These are phyloP conservation scores for Saraca asoca DNA, from an alignment of 331 rosid genomes.

Conservation along the genomic window DNA sequence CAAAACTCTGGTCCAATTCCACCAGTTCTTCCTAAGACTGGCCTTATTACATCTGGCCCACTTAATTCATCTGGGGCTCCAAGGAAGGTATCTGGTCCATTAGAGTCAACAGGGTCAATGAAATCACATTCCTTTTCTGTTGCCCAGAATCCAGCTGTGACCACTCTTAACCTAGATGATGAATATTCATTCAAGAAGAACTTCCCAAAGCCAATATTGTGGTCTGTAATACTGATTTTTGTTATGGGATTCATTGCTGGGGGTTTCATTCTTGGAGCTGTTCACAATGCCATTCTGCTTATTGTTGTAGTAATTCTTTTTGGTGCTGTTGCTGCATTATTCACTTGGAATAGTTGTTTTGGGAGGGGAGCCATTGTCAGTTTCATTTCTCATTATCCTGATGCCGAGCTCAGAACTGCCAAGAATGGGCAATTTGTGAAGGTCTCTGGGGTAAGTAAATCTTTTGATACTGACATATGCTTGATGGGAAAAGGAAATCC, in stretches of 20 bases:
- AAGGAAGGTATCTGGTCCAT: slow-evolving; percentile 54
- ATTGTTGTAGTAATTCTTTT: slow-evolving; percentile 79
- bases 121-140: slow-evolving; percentile 46
- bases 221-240: slow-evolving; percentile 64
- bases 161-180: slow-evolving; percentile 56
- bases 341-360: slow-evolving; percentile 88
- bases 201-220: slow-evolving; percentile 59
- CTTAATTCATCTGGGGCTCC: slow-evolving; percentile 63
- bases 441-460: slow-evolving; percentile 90
- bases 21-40: slow-evolving; percentile 61
- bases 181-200: slow-evolving; percentile 61
- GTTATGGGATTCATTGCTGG: slow-evolving; percentile 75
- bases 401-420: slow-evolving; percentile 94
- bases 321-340: slow-evolving; percentile 67
- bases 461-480: slow-evolving; percentile 23
- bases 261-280: slow-evolving; percentile 69
- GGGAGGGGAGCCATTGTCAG: slow-evolving; percentile 83
- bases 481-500: background rate
- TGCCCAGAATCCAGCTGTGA: slow-evolving; percentile 59
- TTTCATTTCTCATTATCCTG: slow-evolving; percentile 83
- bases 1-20: slow-evolving; percentile 67
- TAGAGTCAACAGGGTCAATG: slow-evolving; percentile 53
- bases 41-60: slow-evolving; percentile 67
- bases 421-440: slow-evolving; percentile 95
- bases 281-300: slow-evolving; percentile 70